A percentile compares a stretch with the other conserved stretches of the same genome.
These are phyloP conservation scores for Neurospora pannonica DNA, from an alignment of 495 filamentous ascomycete genomes.

Conservation along the genomic window DNA sequence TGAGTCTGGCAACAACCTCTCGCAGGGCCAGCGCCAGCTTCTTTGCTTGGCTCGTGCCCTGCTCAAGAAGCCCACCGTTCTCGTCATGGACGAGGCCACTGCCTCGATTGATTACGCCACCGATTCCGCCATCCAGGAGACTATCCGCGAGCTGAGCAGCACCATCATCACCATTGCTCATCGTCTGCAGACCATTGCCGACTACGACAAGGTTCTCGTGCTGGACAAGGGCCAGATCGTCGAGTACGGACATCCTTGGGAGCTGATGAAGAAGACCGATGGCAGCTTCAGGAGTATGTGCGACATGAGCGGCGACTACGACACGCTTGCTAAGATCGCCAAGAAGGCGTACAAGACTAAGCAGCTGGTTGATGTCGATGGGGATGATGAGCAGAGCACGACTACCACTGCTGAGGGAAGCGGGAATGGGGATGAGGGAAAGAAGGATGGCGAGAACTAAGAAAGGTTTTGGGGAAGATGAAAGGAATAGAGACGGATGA, in stretches of 20 bases:
- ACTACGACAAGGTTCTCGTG: conserved; percentile 97
- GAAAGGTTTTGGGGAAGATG: background rate
- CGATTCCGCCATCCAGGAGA: conserved; percentile 91
- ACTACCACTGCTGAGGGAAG: background rate
- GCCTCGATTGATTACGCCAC: conserved; percentile 97
- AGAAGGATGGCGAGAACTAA: background rate
- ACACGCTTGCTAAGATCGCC: conserved; percentile 58
- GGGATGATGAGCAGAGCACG: conserved; percentile 12
- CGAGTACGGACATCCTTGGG: conserved; percentile 82
- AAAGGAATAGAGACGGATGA: background rate
- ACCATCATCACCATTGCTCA: conserved; percentile 99
- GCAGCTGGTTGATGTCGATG: conserved; percentile 30
- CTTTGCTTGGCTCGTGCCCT: conserved; percentile 91
- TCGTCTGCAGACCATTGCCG: conserved; percentile 88
- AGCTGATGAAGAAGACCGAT: conserved; percentile 56
- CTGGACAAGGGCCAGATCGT: conserved; percentile 82
- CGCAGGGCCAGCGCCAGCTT: conserved; percentile 92
- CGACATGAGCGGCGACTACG: conserved; percentile 85
- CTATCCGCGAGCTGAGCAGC: conserved; percentile 78
- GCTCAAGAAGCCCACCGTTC: conserved; percentile 80
- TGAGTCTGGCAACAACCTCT: conserved; percentile 91
- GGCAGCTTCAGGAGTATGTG: conserved; percentile 87
- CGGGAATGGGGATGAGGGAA: background rate
- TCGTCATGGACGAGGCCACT: conserved; percentile 99
- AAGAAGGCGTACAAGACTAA: conserved; percentile 51